Base-by-base conservation (phyloP, 140 eudicot genomes). In the Oenanthe javanica region DNA sequence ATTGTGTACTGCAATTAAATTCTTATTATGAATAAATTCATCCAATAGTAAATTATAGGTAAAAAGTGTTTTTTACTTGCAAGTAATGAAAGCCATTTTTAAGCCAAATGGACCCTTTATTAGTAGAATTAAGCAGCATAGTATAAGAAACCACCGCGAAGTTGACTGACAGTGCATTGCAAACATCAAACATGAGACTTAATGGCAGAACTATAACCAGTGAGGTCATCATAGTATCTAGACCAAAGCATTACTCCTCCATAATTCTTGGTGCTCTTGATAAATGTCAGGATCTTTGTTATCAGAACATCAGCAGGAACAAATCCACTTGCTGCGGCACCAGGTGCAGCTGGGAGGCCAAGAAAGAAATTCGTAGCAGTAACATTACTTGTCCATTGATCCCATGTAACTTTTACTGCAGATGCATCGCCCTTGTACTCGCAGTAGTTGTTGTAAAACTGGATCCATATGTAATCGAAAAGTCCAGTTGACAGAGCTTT, bases 241-340 rank as follows among this genome's bases (percentile, higher is more conserved):
- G 75, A 23, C 84, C 84, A 81, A 7, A 81, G 48, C 84, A 75
- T 81, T 0, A 81, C 80, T 5, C 84, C 84, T 23, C 84, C 84
- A 81, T 81, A 59, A 16, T 74, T 57, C 14, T 18, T 11, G 42
- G 61, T 40, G n/a, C 36, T 16, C 47, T 81, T 81, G 25, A 74
- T 57, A 59, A 19, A 10, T n/a, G 46, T 72, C 57, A 81, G 31
- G 19, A 81, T 46, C 23, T 74, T 27, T 19, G 76, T n/a, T 18
- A 54, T 42, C 8, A 81, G 54, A 19, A 11, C 75, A 40, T 75
- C 72, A 9, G 57, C 21, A 9, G 80, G 63, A 13, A 81, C 55
- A 59, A 48, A 81, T 21, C 84, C 84, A 27, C 80, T 59, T 2
- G 3, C 19, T 25, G 79, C 79, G 1, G 45, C 84, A 1, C 14